Evolutionary conservation across 805 yeast species (phyloP).

Genomic region (Kregervanrija delftensis): DNA sequence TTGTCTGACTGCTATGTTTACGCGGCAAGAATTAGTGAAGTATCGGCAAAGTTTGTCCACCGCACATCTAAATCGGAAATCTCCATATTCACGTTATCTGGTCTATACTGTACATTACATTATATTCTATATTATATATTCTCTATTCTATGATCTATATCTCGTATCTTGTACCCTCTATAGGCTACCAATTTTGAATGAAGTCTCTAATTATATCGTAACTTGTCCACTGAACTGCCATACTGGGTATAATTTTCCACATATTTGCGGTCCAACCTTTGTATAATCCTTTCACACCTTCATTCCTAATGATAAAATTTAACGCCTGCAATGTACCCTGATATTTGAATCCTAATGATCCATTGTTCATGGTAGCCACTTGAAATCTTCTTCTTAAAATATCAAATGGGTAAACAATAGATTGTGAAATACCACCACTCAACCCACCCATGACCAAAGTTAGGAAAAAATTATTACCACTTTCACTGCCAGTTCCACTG

Average conservation of each 20-base stretch:
- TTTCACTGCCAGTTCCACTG: no score
- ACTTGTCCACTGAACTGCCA: slow-evolving; percentile 93
- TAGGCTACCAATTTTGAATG: slow-evolving; percentile 6
- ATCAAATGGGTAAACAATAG: slow-evolving; percentile 87
- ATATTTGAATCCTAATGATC: slow-evolving; percentile 77
- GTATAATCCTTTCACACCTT: slow-evolving; percentile 69
- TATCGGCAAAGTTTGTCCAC: no score
- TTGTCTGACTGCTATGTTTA: no score
- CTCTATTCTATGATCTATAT: no score
- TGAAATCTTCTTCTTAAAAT: slow-evolving; percentile 84
- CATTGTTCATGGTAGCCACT: slow-evolving; percentile 74
- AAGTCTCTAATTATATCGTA: slow-evolving; percentile 63
- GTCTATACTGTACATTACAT: no score
- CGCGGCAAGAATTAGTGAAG: no score
- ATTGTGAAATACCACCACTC: slow-evolving; percentile 86
- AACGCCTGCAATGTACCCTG: slow-evolving; percentile 72
- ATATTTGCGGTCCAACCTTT: slow-evolving; percentile 74
- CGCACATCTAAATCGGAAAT: no score
- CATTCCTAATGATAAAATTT: slow-evolving; percentile 56
- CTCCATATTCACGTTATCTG: no score
- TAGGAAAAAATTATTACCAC: slow-evolving; percentile 22
- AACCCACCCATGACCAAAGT: slow-evolving; percentile 76
- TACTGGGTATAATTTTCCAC: slow-evolving; percentile 86
- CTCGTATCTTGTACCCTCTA: slow-evolving; percentile 1
- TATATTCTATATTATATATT: no score